These are phyloP conservation scores for Alternaria triticimaculans DNA, from an alignment of 2,329 filamentous ascomycete genomes.

Conservation along the genomic window DNA sequence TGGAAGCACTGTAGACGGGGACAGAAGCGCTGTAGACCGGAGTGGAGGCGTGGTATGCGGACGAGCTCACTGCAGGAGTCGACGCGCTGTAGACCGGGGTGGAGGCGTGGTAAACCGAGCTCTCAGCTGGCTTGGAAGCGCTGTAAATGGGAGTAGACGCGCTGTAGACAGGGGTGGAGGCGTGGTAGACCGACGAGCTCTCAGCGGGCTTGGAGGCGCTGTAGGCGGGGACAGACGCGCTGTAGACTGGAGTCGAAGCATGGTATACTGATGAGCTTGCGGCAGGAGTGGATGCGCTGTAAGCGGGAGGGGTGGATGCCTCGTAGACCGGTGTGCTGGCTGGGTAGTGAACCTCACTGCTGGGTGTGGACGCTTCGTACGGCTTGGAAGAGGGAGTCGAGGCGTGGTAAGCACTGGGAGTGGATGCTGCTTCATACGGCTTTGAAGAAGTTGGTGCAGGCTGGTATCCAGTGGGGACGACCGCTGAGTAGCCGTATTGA, in stretches of 20 bases:
- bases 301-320: neutral
- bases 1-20: neutral
- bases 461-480: constrained; percentile 7
- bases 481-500: constrained; percentile 20
- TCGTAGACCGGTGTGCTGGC: neutral
- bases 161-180: neutral
- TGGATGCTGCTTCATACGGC: constrained; percentile 3
- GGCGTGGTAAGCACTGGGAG: neutral
- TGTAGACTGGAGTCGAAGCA: neutral
- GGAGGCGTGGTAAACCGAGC: neutral
- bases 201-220: neutral
- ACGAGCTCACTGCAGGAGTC: neutral
- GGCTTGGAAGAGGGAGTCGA: neutral
- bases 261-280: neutral
- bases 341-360: neutral
- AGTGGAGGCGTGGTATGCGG: neutral
- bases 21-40: neutral
- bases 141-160: neutral
- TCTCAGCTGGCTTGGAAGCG: neutral
- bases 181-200: neutral
- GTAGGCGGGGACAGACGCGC: neutral
- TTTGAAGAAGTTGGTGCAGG: constrained; percentile 7
- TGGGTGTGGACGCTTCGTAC: neutral
- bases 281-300: neutral
- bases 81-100: neutral